Evolutionary conservation across 768 basidiomycete species (phyloP).

Genomic region (Arthromyces matolae): DNA sequence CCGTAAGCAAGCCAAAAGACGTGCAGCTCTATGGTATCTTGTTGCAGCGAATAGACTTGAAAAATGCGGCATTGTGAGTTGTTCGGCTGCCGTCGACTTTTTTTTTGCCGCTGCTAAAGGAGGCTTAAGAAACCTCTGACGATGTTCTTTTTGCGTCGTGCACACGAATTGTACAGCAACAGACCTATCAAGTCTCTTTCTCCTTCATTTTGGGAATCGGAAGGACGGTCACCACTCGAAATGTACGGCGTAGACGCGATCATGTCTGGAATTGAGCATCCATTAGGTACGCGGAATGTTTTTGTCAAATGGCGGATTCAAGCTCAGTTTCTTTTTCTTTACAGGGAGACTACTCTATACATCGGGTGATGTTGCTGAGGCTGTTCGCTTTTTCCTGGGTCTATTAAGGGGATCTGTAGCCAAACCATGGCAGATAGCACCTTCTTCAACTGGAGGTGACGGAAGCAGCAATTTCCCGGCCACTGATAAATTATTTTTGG

Average conservation of each 20-base stretch:
- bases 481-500: conserved; percentile 69
- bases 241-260: conserved; percentile 56
- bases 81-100: too few relatives aligned
- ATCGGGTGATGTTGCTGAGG: conserved; percentile 76
- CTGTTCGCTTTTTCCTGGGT: conserved; percentile 74
- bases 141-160: conserved; percentile 73
- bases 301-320: too few relatives aligned
- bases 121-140: conserved; percentile 73
- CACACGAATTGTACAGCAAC: conserved; percentile 57
- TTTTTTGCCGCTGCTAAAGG: too few relatives aligned
- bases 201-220: conserved; percentile 78
- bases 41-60: conserved; percentile 74
- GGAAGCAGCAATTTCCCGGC: conserved; percentile 26
- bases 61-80: conserved; percentile 78
- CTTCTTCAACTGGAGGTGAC: conserved; percentile 14
- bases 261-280: conserved; percentile 72
- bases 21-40: conserved; percentile 78
- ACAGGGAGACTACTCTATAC: conserved; percentile 85
- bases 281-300: conserved; percentile 51
- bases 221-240: conserved; percentile 41
- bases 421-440: conserved; percentile 2
- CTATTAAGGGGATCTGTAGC: conserved; percentile 48
- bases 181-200: conserved; percentile 58
- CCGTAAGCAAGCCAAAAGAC: conserved; percentile 51
- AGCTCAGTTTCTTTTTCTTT: background rate